Conservation (phyloP, 2,329 filamentous ascomycete species). For the Nigrospora sphaerica region DNA sequence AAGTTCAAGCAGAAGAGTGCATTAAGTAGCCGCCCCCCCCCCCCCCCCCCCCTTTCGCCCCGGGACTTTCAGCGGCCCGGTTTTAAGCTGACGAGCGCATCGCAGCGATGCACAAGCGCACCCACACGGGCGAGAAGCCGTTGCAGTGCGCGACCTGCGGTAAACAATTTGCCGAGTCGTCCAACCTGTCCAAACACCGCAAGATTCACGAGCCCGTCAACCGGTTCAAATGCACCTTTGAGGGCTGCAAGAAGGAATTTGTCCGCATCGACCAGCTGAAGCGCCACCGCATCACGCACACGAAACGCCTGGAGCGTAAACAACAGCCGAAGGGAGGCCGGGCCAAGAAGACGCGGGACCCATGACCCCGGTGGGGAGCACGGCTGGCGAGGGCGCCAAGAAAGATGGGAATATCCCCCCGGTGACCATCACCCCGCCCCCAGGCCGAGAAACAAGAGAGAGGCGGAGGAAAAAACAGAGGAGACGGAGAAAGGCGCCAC, state of each 20-base stretch:
- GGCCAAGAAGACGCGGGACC: too few species aligned
- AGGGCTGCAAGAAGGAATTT: slow-evolving; percentile 49
- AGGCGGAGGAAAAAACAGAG: too few species aligned
- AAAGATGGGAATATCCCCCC: too few species aligned
- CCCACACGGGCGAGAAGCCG: slow-evolving; percentile 59
- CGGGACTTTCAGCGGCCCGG: too few species aligned
- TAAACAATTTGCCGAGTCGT: slow-evolving; percentile 57
- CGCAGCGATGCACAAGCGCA: slow-evolving; percentile 61
- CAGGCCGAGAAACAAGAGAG: too few species aligned
- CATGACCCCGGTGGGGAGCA: too few species aligned
- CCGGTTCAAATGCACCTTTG: slow-evolving; percentile 37
- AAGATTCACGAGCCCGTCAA: slow-evolving; percentile 52
- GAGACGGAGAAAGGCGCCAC: too few species aligned
- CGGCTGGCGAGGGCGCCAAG: too few species aligned
- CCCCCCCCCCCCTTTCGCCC: background rate
- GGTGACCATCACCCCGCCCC: too few species aligned
- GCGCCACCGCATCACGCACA: slow-evolving; percentile 37
- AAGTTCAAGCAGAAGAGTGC: slow-evolving; percentile 18
- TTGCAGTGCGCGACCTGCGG: slow-evolving; percentile 51
- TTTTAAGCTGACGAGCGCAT: slow-evolving; percentile 61
- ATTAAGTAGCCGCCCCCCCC: background rate
- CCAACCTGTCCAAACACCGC: slow-evolving; percentile 59
- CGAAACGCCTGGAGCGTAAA: slow-evolving; percentile 1
- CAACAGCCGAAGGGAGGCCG: too few species aligned
- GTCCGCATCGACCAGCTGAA: slow-evolving; percentile 54